Conservation (phyloP, 495 filamentous ascomycete genomes). For the Sporormia fimetaria region DNA sequence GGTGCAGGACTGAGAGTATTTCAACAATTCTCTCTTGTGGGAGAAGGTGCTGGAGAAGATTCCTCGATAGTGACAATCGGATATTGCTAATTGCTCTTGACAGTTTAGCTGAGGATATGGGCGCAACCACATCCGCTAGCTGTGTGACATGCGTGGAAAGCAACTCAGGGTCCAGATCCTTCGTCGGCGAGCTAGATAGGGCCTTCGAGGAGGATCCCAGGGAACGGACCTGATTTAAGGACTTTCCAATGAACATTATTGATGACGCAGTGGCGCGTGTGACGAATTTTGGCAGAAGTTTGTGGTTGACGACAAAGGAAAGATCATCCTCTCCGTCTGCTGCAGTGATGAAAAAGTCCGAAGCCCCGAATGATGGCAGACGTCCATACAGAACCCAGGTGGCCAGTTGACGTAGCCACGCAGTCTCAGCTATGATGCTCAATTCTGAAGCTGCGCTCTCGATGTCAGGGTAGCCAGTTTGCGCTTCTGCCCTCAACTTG, state of each 20-base stretch:
- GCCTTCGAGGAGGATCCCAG: constrained; percentile 33
- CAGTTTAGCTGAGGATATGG: constrained; percentile 58
- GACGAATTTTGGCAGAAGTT: constrained; percentile 67
- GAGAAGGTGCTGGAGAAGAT: constrained; percentile 65
- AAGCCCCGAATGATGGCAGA: constrained; percentile 56
- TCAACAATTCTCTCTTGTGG: constrained; percentile 66
- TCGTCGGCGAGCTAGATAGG: constrained; percentile 30
- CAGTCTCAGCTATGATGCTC: constrained; percentile 65
- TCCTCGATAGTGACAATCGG: constrained; percentile 67
- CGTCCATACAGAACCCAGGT: constrained; percentile 85
- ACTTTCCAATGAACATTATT: constrained; percentile 83
- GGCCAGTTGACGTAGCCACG: constrained; percentile 82
- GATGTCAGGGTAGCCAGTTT: constrained; percentile 83
- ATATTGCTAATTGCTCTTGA: constrained; percentile 62
- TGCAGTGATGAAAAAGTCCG: constrained; percentile 70
- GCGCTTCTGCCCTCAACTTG: constrained; percentile 55
- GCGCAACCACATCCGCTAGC: constrained; percentile 59
- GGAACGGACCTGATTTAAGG: constrained; percentile 65
- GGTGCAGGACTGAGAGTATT: constrained; percentile 61
- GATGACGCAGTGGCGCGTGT: constrained; percentile 61
- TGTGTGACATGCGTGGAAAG: constrained; percentile 60
- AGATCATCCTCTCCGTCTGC: constrained; percentile 31
- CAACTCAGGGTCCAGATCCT: constrained; percentile 49
- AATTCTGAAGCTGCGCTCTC: constrained; percentile 60
- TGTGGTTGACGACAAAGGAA: constrained; percentile 42